phyloP scores from a whole-genome alignment of 768 basidiomycete species.

The Lyophyllum decastes region DNA sequence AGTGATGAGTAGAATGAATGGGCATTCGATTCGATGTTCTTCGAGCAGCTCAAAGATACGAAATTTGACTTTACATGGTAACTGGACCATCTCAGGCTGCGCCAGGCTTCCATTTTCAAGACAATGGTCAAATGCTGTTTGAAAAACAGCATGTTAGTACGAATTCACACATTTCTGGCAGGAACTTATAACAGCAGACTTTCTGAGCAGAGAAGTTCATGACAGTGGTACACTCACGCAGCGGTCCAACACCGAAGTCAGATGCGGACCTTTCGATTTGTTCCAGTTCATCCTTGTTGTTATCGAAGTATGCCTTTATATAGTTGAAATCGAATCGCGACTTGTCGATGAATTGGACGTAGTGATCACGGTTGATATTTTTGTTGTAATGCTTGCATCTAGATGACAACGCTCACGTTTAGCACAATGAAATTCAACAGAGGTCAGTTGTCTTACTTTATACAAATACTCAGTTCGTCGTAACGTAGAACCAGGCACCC shows the following conservation, averaged over 20 bases:
- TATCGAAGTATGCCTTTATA: background rate
- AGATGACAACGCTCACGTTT: background rate
- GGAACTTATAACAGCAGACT: background rate
- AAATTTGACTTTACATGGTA: background rate
- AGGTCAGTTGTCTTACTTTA: background rate
- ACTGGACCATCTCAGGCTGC: background rate
- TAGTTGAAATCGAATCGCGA: background rate
- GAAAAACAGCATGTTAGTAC: background rate
- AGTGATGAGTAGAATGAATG: slow-evolving; percentile 14
- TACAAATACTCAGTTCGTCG: background rate
- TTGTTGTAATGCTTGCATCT: background rate
- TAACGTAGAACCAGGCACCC: background rate
- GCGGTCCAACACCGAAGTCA: background rate
- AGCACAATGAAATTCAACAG: background rate
- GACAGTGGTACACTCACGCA: background rate
- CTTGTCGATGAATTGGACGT: background rate
- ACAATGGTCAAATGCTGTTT: background rate
- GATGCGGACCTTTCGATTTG: background rate
- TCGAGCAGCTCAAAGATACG: background rate
- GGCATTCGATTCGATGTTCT: background rate
- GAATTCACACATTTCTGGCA: background rate
- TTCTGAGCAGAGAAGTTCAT: background rate
- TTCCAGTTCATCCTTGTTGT: background rate
- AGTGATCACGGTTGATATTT: background rate
- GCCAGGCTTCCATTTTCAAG: background rate